Evolutionary conservation across 352 stramenopile species (phyloP).

Genomic region (Globisporangium takayamanum): DNA sequence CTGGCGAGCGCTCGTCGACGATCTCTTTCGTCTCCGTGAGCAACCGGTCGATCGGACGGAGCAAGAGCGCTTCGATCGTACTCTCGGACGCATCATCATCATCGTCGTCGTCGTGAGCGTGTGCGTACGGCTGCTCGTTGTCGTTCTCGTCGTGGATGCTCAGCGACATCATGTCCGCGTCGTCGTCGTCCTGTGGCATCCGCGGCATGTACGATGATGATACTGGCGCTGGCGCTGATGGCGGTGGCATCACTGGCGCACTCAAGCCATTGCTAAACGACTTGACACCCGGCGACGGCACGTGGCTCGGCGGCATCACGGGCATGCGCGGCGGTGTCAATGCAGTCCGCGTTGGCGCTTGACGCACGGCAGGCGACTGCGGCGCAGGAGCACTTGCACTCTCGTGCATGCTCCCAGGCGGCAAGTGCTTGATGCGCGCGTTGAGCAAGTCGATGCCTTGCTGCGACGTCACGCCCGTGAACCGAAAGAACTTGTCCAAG

Average conservation of each 20-base stretch:
- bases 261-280: slow-evolving; percentile 15
- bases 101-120: not conserved
- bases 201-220: not conserved
- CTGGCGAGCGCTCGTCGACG: slow-evolving; percentile 39
- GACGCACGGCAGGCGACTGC: not conserved
- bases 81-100: slow-evolving; percentile 4
- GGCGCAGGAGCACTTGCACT: slow-evolving; percentile 3
- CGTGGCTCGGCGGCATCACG: not conserved
- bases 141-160: slow-evolving; percentile 16
- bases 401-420: slow-evolving; percentile 27
- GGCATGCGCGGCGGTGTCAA: not conserved
- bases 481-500: slow-evolving; percentile 73
- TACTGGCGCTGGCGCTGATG: not conserved
- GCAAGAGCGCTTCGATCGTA: slow-evolving; percentile 44
- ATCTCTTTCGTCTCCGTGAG: slow-evolving; percentile 60
- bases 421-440: slow-evolving; percentile 73
- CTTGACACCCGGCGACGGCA: slow-evolving; percentile 2
- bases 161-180: slow-evolving; percentile 50
- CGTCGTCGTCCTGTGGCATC: slow-evolving; percentile 28
- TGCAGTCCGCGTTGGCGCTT: too few relatives aligned
- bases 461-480: slow-evolving; percentile 63
- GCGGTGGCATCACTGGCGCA: too few relatives aligned
- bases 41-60: slow-evolving; percentile 59
- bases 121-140: not conserved
- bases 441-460: slow-evolving; percentile 76